These are phyloP conservation scores for Leccinum incarnatum DNA, from an alignment of 768 basidiomycete species.

Conservation along the genomic window DNA sequence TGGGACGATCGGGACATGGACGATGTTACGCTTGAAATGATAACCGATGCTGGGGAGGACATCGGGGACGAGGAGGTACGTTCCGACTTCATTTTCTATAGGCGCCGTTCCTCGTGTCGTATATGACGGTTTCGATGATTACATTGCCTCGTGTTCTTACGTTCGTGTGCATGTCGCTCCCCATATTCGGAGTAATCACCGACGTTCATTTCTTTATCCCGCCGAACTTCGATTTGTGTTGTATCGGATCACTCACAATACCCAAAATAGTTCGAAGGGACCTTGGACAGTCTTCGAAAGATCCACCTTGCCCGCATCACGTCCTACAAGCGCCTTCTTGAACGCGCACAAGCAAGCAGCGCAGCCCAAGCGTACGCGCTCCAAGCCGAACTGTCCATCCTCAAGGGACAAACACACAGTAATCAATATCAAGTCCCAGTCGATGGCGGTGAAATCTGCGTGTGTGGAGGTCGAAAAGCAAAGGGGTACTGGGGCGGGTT, in stretches of 20 bases:
- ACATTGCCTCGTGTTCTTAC: background rate
- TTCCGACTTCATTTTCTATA: background rate
- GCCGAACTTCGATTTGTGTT: background rate
- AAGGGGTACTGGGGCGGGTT: conserved; percentile 76
- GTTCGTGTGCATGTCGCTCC: background rate
- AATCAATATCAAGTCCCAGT: conserved; percentile 7
- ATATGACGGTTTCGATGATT: background rate
- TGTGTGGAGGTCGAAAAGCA: conserved; percentile 60
- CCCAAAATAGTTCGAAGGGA: conserved; percentile 40
- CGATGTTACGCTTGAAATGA: conserved; percentile 69
- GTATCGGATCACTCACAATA: conserved; percentile 5
- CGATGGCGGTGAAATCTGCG: conserved; percentile 34
- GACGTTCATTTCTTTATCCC: background rate
- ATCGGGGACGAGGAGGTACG: conserved; percentile 71
- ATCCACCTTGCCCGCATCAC: conserved; percentile 56
- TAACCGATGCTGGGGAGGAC: conserved; percentile 56
- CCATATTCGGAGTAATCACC: background rate
- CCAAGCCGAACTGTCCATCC: conserved; percentile 72
- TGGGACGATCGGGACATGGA: conserved; percentile 46
- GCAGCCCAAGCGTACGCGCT: conserved; percentile 84
- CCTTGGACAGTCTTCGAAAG: conserved; percentile 39
- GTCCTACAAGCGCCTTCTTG: conserved; percentile 75
- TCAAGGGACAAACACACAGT: conserved; percentile 46
- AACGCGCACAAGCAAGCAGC: conserved; percentile 73
- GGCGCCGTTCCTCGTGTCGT: background rate